Evolutionary conservation across 1,139 yeast species (phyloP), one percentile per base, ranked within the genome.

Genomic region (Candida anutae): DNA sequence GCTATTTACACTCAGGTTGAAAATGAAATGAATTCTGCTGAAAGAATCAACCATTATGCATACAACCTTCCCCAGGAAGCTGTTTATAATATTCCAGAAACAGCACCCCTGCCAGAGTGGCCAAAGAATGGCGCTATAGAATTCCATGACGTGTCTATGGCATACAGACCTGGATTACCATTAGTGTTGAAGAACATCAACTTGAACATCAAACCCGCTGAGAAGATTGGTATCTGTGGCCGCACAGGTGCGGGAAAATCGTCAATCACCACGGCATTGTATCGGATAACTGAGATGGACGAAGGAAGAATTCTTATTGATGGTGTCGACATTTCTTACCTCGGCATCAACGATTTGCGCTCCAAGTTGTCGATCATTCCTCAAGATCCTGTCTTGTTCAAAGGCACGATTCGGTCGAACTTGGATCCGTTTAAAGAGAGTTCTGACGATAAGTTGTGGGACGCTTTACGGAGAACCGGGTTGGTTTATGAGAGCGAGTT

Each of bases 21-120:
- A 48, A 83, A 81, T 52, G 80, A 79, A 45, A 71, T 84, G 85
- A 82, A 81, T 45, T 76, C 93, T 5, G 90, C 77, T n/a, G 95
- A 85, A 55, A 69, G 95, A 48, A 53, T 85, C 29, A 67, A 74
- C 35, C 70, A 77, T 32, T 83, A 83, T 51, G 90, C 88, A 1
- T 62, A 40, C 30, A 38, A 50, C 21, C 44, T 63, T 30, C 67
- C 64, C 4, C 55, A 55, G 33, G 70, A 63, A 38, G 60, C 62
- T 4, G 44, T 59, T 0, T 70, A 71, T 20, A 31, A 34, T 8
- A 41, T 41, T 15, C 62, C 69, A 0, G 82, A 69, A 27, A 59
- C 64, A 2, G 54, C 66, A 2, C 88, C 93, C 4, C 58, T 60
- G 3, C 62, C 65, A 6, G 32, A 45, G 3, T 63, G 70, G 69